Evolutionary conservation across 176 grass and related monocot genomes (phyloP), one percentile per base, ranked within the genome.

Genomic region (Musa beccarii): DNA sequence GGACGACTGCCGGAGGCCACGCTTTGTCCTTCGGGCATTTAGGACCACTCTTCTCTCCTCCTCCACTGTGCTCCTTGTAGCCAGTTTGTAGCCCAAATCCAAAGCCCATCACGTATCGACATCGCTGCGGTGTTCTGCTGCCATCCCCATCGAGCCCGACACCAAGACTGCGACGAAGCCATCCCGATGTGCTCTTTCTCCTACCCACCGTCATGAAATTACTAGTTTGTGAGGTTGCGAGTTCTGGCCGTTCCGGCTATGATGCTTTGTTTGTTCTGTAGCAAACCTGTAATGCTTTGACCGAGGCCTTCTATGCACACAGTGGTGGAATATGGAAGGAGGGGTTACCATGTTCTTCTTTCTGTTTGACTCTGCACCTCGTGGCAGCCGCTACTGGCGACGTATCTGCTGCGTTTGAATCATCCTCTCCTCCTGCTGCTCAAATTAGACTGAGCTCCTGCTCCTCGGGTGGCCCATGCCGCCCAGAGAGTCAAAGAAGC

Each of bases 11-110:
- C 83, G 85, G 83, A 83, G 76, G 80, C 68, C 66, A 81, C 72
- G 63, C 80, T 87, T 87, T 83, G 85, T 87, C 85, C 80, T 80
- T 72, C 72, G 80, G 71, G 29, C 73, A 76, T 86, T 76, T 87
- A 50, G 81, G 76, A 75, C 83, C 83, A 77, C 22, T 81, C 66
- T 81, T 66, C 81, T n/a, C 65, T 76, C 76, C 72, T 87, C 76
- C 73, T 87, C n/a, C 74, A 51, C 53, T 17, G 19, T 56, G 70
- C 34, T 70, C 49, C 49, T 54, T 28, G 49, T 16, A 21, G 72
- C 53, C 22, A 29, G 17, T 56, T 43, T 55, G 53, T 28, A 74
- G 52, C 72, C 53, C 21, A 56, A 74, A 74, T 29, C 21, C 34
- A 14, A 22, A 74, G 72, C 72, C 52, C 72, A 72, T 59, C 77